These are phyloP conservation scores for Phialophora expanda DNA, from an alignment of 2,329 filamentous ascomycete species.

Conservation along the genomic window DNA sequence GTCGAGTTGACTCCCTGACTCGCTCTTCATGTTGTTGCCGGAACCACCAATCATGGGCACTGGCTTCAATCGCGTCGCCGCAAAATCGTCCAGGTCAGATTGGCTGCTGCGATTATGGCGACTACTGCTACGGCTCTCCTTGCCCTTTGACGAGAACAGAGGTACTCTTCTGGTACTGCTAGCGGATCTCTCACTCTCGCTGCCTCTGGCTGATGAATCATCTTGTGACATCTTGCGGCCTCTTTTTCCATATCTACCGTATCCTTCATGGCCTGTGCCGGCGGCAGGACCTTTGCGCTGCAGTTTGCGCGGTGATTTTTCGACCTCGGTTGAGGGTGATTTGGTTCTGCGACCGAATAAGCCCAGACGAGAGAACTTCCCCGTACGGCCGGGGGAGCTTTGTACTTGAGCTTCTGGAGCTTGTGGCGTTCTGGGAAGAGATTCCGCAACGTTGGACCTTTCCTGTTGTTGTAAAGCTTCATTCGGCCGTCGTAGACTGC, in stretches of 20 bases:
- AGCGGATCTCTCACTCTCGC: slow-evolving; percentile 48
- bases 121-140: slow-evolving; percentile 49
- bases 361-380: slow-evolving; percentile 69
- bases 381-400: slow-evolving; percentile 34
- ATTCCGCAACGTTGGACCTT: neutral
- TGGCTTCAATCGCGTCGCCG: slow-evolving; percentile 54
- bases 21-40: slow-evolving; percentile 43
- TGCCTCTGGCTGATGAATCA: slow-evolving; percentile 43
- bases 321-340: slow-evolving; percentile 64
- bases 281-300: slow-evolving; percentile 81
- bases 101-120: slow-evolving; percentile 42
- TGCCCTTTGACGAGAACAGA: slow-evolving; percentile 46
- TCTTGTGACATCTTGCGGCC: slow-evolving; percentile 52
- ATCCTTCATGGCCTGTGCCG: slow-evolving; percentile 86
- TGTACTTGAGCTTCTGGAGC: neutral
- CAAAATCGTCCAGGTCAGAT: slow-evolving; percentile 55
- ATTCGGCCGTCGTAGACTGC: neutral
- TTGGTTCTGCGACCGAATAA: slow-evolving; percentile 70
- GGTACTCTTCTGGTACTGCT: slow-evolving; percentile 46
- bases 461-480: neutral
- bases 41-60: slow-evolving; percentile 56
- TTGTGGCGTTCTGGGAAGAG: slow-evolving; percentile 7
- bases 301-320: slow-evolving; percentile 63
- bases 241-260: slow-evolving; percentile 55
- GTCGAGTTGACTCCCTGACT: slow-evolving; percentile 47